Conservation (phyloP, 345 rosid genomes). For the Gossypioides kirkii region DNA sequence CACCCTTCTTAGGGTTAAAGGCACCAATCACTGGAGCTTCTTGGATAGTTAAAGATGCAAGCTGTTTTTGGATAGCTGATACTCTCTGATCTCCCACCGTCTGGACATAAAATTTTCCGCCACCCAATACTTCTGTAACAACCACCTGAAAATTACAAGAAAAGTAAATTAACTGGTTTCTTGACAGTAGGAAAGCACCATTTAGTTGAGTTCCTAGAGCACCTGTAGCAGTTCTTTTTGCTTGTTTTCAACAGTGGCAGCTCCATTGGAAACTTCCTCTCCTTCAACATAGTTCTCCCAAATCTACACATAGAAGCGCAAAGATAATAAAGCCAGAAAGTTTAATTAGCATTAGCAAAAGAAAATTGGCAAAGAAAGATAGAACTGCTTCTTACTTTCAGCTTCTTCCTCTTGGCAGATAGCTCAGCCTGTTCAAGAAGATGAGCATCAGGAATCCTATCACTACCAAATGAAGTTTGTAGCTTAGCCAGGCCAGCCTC, state of each 20-base stretch:
- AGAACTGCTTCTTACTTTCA: conserved; percentile 51
- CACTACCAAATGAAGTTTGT: conserved; percentile 79
- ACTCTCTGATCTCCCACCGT: conserved; percentile 71
- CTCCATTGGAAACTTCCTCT: conserved; percentile 68
- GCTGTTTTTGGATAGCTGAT: conserved; percentile 64
- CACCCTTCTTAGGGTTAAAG: conserved; percentile 11
- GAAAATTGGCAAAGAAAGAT: background rate
- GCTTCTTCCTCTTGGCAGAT: conserved; percentile 79
- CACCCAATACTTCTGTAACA: conserved; percentile 90
- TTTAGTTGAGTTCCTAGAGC: conserved; percentile 8
- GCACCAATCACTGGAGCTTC: conserved; percentile 15
- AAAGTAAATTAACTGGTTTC: conserved; percentile 3
- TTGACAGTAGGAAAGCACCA: background rate
- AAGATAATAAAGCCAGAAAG: background rate
- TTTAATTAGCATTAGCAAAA: background rate
- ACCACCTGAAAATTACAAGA: conserved; percentile 50
- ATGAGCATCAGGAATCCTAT: conserved; percentile 74
- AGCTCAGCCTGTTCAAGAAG: conserved; percentile 85
- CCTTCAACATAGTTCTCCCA: conserved; percentile 99
- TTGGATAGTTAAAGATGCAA: conserved; percentile 9
- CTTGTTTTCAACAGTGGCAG: conserved; percentile 64
- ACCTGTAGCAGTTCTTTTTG: conserved; percentile 94
- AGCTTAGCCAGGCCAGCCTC: conserved; percentile 94
- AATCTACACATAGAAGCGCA: conserved; percentile 40
- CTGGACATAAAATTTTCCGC: conserved; percentile 91